Evolutionary conservation across 2,329 filamentous ascomycete species (phyloP).

Genomic region (Fusarium poae): DNA sequence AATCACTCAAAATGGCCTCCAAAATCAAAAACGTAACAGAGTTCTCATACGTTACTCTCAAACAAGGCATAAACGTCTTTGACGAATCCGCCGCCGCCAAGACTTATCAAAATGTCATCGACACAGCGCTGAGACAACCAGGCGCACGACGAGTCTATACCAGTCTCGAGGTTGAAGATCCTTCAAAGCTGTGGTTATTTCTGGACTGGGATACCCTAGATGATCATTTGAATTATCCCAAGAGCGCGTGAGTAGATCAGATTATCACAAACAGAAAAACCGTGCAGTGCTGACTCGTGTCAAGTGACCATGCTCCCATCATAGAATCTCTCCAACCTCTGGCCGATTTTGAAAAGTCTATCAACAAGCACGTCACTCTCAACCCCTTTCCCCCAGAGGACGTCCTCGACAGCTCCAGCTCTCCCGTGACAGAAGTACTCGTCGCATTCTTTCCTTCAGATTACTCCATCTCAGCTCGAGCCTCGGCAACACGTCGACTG

Average conservation of each 20-base stretch:
- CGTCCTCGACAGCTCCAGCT: constrained; percentile 39
- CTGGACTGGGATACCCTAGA: constrained; percentile 47
- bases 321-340: constrained; percentile 41
- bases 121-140: constrained; percentile 42
- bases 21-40: constrained; percentile 43
- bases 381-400: constrained; percentile 43
- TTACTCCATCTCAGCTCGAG: constrained; percentile 38
- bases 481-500: constrained; percentile 32
- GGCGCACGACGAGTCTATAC: constrained; percentile 44
- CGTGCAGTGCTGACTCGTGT: not conserved
- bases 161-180: constrained; percentile 45
- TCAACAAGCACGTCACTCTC: constrained; percentile 43
- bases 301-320: constrained; percentile 25
- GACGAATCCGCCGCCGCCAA: constrained; percentile 35
- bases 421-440: constrained; percentile 42
- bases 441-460: constrained; percentile 42
- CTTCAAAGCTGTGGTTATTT: constrained; percentile 44
- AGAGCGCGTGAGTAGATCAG: constrained; percentile 38
- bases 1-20: constrained; percentile 24
- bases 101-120: constrained; percentile 26
- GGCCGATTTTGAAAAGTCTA: constrained; percentile 27
- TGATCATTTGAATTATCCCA: constrained; percentile 37
- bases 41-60: constrained; percentile 40
- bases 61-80: constrained; percentile 34
- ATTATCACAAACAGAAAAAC: rapidly evolving